Evolutionary conservation across 345 rosid species (phyloP).

Genomic region (Gossypium anomalum): DNA sequence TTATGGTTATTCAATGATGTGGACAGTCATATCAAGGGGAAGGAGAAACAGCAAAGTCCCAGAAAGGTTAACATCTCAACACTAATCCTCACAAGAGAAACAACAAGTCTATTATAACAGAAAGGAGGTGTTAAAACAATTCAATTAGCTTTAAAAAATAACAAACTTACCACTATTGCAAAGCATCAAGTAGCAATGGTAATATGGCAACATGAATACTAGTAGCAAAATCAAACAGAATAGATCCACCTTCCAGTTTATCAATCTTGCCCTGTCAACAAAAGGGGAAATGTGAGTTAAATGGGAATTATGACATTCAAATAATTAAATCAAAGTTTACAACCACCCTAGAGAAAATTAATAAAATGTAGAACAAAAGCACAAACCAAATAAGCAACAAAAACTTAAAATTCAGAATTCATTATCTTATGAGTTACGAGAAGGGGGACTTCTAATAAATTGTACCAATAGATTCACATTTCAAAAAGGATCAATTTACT

Average conservation of each 20-base stretch:
- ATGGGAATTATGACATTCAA: neutral
- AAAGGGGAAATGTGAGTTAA: neutral
- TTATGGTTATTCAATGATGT: neutral
- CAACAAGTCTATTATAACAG: neutral
- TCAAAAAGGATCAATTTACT: neutral
- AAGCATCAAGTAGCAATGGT: slow-evolving; percentile 97
- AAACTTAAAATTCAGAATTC: neutral
- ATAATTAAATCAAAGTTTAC: neutral
- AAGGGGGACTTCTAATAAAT: neutral
- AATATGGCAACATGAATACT: slow-evolving; percentile 91
- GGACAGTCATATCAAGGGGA: neutral
- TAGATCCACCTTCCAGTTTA: slow-evolving; percentile 95
- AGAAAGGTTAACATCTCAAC: neutral
- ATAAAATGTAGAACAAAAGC: neutral
- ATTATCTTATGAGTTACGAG: neutral
- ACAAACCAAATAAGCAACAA: neutral
- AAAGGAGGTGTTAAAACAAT: neutral
- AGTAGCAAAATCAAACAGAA: slow-evolving; percentile 83
- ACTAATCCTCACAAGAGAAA: neutral
- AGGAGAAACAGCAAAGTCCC: neutral
- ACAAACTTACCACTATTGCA: slow-evolving; percentile 64
- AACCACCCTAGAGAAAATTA: neutral
- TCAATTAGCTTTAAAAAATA: neutral
- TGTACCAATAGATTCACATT: neutral
- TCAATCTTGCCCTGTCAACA: slow-evolving; percentile 72